Base-by-base conservation (phyloP, 352 stramenopile genomes). In the Phytophthora pistaciae region DNA sequence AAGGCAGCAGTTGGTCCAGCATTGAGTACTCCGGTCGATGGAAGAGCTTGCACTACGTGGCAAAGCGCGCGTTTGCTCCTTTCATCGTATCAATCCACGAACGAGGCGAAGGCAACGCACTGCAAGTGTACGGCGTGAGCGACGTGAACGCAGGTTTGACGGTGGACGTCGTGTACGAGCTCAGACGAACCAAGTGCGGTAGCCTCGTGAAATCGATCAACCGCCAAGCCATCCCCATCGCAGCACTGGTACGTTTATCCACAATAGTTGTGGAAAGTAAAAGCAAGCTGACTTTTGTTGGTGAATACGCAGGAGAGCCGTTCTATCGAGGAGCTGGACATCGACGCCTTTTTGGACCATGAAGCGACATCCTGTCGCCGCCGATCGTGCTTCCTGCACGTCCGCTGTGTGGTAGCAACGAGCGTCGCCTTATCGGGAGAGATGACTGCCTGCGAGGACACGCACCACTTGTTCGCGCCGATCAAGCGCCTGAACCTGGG, bases 1-100 rank as follows among this genome's bases (percentile, higher is more conserved):
- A 91, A 67, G 90, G 88, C 9, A 93, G 87, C 44, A 95, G 86
- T 67, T 97, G 90, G 90, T 94, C 90, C 21, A 94, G 88, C 54
- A 88, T 96, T 38, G 90, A 97, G 69, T 91, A 87, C 72, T 82
- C 77, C 4, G 90, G 90, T 25, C 76, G 81, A 44, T 95, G 88
- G 85, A 96, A 96, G 70, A 90, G 83, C 40, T 75, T 96, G 29
- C 90, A 96, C 60, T 91, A 94, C 62, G 81, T 91, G 31, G 79
- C 90, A 20, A 84, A 84, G 64, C 82, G 84, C 10, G 75, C 82
- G 20, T 95, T 91, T 77, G 84, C 87, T 53, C 87, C 90, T 25
- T 82, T 96, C 33, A 65, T 91, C 27, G 40, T 93, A 27, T 85
- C 82, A 23, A 68, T 84, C 6, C 67, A 83, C 40, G 42, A 80